Conservation (phyloP, 495 filamentous ascomycete genomes). For the Hyaloscypha bicolor region DNA sequence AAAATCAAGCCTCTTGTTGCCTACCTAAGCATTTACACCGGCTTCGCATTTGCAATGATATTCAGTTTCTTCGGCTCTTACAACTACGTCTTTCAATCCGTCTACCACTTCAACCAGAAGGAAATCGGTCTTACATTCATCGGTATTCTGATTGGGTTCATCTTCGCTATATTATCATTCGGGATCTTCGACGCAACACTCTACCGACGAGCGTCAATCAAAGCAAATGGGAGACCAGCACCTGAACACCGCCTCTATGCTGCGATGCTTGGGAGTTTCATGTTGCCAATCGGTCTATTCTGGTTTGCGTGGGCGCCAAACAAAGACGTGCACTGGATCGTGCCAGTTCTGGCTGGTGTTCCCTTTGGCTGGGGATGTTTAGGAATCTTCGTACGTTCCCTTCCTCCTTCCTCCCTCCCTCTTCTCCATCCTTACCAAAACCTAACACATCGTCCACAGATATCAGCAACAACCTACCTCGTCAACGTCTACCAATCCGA, state of each 20-base stretch:
- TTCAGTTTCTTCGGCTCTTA: slow-evolving; percentile 32
- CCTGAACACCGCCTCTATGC: slow-evolving; percentile 18
- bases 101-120: slow-evolving; percentile 31
- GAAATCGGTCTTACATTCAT: slow-evolving; percentile 31
- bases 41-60: slow-evolving; percentile 32
- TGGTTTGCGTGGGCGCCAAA: slow-evolving; percentile 26
- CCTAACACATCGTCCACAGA: background rate
- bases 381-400: slow-evolving; percentile 19
- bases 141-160: slow-evolving; percentile 24
- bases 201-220: too few relatives aligned
- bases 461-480: slow-evolving; percentile 27
- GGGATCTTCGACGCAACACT: background rate
- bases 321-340: slow-evolving; percentile 26
- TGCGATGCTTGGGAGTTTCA: slow-evolving; percentile 26
- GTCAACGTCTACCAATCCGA: slow-evolving; percentile 26
- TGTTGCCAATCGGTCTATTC: slow-evolving; percentile 31
- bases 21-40: slow-evolving; percentile 27
- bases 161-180: slow-evolving; percentile 24
- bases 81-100: slow-evolving; percentile 28
- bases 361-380: slow-evolving; percentile 31
- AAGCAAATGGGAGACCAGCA: too few relatives aligned
- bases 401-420: background rate
- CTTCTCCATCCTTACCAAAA: too few relatives aligned
- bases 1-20: slow-evolving; percentile 23
- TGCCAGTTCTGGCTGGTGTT: slow-evolving; percentile 24